A percentile compares a stretch with the other conserved stretches of the same genome.
Evolutionary conservation across 2,329 filamentous ascomycete genomes (phyloP).

Genomic region (Colletotrichum musae): DNA sequence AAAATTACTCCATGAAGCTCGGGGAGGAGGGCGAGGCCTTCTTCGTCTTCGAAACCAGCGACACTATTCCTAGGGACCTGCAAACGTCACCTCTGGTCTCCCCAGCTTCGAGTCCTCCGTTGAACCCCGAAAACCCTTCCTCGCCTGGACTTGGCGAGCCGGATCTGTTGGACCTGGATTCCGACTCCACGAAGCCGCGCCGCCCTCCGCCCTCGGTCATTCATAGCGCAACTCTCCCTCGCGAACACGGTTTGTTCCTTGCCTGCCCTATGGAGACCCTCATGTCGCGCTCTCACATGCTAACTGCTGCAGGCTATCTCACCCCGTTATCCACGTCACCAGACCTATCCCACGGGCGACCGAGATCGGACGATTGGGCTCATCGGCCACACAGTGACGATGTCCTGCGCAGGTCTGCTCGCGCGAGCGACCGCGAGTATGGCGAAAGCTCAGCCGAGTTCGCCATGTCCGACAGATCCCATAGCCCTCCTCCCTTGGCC

Average conservation of each 20-base stretch:
- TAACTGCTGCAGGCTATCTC: conserved; percentile 57
- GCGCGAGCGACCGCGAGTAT: conserved; percentile 52
- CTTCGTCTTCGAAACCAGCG: conserved; percentile 97
- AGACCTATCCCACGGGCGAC: conserved; percentile 61
- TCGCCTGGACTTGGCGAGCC: conserved; percentile 73
- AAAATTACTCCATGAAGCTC: conserved; percentile 97
- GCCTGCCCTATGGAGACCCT: neutral
- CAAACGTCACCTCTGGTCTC: conserved; percentile 96
- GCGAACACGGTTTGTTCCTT: conserved; percentile 51
- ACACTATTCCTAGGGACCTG: conserved; percentile 90
- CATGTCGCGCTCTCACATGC: neutral
- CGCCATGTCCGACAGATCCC: conserved; percentile 71
- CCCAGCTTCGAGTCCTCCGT: conserved; percentile 86
- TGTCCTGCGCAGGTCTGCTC: conserved; percentile 63
- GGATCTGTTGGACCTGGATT: conserved; percentile 78
- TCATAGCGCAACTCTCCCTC: conserved; percentile 49
- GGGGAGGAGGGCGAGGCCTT: conserved; percentile 98
- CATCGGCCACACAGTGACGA: conserved; percentile 69
- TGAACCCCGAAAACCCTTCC: conserved; percentile 62
- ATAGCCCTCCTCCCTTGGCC: conserved; percentile 82
- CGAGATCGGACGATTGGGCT: conserved; percentile 67
- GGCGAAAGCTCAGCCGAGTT: conserved; percentile 54
- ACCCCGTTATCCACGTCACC: conserved; percentile 70
- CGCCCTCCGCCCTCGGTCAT: conserved; percentile 63
- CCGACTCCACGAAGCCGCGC: conserved; percentile 54